These are phyloP conservation scores for Calonectria fujianensis DNA, from an alignment of 2,329 filamentous ascomycete species.

Conservation along the genomic window DNA sequence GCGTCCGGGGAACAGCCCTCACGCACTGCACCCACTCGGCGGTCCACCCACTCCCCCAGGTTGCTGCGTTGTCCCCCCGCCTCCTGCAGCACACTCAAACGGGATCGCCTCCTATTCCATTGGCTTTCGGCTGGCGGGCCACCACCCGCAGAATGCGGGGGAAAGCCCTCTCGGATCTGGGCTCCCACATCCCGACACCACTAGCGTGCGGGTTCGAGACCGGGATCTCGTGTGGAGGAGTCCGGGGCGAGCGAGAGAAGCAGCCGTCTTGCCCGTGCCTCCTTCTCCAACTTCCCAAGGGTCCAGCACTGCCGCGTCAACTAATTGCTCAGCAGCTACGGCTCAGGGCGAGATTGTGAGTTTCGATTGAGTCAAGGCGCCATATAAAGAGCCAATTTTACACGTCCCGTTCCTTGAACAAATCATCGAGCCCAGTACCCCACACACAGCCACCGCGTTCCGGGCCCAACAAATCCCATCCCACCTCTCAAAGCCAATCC, in stretches of 20 bases:
- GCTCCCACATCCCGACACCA: conserved; percentile 36
- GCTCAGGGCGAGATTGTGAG: neutral
- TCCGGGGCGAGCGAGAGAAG: neutral
- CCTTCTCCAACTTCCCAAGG: conserved; percentile 22
- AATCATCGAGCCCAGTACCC: conserved; percentile 8
- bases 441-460: conserved; percentile 19
- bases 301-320: conserved; percentile 32
- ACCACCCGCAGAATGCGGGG: conserved; percentile 37
- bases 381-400: conserved; percentile 37
- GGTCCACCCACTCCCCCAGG: neutral
- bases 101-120: neutral
- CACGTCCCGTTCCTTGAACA: conserved; percentile 7
- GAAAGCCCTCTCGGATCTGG: neutral
- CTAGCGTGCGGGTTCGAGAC: neutral
- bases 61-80: neutral
- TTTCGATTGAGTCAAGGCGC: conserved; percentile 22
- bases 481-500: neutral
- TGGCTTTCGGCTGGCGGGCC: conserved; percentile 33
- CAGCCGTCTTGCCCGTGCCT: too few species aligned
- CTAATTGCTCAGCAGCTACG: neutral
- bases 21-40: neutral
- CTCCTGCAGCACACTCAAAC: conserved; percentile 2
- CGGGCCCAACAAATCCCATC: neutral
- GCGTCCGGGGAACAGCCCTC: conserved; percentile 13
- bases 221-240: conserved; percentile 17